phyloP scores from a whole-genome alignment of 179 eudicot species.

The Patellifolia procumbens region DNA sequence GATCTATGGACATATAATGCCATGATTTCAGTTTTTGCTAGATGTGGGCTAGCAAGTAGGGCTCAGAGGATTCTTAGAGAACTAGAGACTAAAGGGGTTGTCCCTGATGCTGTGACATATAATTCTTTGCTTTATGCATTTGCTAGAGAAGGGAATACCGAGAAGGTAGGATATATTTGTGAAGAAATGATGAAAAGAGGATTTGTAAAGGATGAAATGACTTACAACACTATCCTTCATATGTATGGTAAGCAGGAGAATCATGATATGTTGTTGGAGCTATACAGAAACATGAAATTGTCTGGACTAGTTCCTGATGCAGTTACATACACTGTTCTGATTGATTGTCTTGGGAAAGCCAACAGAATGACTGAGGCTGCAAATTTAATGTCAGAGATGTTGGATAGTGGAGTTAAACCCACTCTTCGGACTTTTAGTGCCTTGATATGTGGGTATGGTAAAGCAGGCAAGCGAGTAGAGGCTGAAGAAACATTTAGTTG shows the following conservation, averaged over 20 bases:
- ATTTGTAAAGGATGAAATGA: constrained; percentile 89
- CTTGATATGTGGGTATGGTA: constrained; percentile 95
- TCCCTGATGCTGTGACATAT: constrained; percentile 93
- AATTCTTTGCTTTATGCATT: constrained; percentile 86
- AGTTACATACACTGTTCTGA: constrained; percentile 81
- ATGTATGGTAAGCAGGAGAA: constrained; percentile 85
- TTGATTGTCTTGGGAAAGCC: constrained; percentile 92
- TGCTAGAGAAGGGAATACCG: constrained; percentile 82
- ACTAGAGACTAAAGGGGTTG: constrained; percentile 72
- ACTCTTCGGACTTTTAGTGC: constrained; percentile 91
- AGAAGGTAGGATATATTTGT: constrained; percentile 66
- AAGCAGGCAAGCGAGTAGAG: constrained; percentile 65
- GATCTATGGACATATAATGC: constrained; percentile 99
- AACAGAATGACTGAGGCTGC: constrained; percentile 79
- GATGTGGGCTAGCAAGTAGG: constrained; percentile 72
- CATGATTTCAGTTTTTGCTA: constrained; percentile 91
- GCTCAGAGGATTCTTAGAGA: constrained; percentile 70
- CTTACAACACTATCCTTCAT: constrained; percentile 89
- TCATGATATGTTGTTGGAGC: constrained; percentile 65
- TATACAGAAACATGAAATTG: constrained; percentile 73
- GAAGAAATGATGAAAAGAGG: constrained; percentile 82
- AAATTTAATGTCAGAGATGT: constrained; percentile 87
- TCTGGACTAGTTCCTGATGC: constrained; percentile 85
- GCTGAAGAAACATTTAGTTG: constrained; percentile 78
- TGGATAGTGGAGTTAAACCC: constrained; percentile 72